Base-by-base conservation (phyloP, 768 basidiomycete genomes). In the Sporobolomyces roseus region DNA sequence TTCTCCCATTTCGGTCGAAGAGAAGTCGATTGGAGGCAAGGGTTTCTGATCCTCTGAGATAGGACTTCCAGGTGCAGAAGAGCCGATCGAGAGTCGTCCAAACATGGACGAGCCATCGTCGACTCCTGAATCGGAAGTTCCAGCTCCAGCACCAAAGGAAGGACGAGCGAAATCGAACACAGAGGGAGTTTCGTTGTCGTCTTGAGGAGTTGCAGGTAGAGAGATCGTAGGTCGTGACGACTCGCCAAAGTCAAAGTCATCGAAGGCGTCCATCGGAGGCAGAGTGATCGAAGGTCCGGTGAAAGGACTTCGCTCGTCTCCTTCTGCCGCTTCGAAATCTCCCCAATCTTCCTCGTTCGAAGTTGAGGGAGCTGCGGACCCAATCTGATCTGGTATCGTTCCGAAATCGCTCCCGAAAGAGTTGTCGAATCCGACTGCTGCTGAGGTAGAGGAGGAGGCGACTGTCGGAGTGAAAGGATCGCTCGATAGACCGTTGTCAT, bases 401-500 rank as follows among this genome's bases (percentile, higher is more conserved):
- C 43, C 50, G 25, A 72, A 72, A 51, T 59, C 51, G 56, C 53
- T 55, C 1, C 50, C 68, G 54, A 70, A 70, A 1, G 54, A 46
- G 8, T 61, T 43, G 13, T 33, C 50, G 54, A 68, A 67, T n/a
- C 38, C 65, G 21, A 30, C 61, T 6, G 54, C 55, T n/a, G 58
- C 46, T 19, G 52, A 38, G 1, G 63, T 49, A 1, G 66, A 59
- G 9, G 59, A 6, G 0, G 70, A 71, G 0, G 65, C 48, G 21
- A 67, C 51, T 12, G 70, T 72, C 32, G 70, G 70, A 1, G 53
- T 67, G 50, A 72, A 72, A 35, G 55, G 54, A 63, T 72, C 71
- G 13, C 48, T 29, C 1, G 53, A 45, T 41, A 62, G 55, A 2
- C 63, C 30, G 27, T 49, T 45, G n/a, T 41, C 56, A 3, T 25